Evolutionary conservation across 1,284 basidiomycete genomes (phyloP).

Genomic region (Marasmius fiardii): DNA sequence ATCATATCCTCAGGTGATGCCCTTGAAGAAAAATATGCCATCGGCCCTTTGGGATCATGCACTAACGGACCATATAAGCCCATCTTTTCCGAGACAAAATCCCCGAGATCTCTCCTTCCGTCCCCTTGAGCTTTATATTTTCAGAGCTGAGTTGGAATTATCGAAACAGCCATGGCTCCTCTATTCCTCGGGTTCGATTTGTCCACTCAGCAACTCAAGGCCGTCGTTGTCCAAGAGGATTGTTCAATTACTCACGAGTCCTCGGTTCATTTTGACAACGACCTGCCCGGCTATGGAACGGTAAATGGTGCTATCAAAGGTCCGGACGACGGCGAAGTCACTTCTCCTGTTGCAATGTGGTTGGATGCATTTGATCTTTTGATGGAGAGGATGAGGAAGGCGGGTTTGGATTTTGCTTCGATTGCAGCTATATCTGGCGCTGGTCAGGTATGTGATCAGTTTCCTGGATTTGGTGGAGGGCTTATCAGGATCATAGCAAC

Average conservation of each 20-base stretch:
- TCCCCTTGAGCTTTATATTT: background rate
- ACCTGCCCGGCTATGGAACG: constrained; percentile 74
- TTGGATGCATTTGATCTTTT: constrained; percentile 83
- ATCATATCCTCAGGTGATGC: no score
- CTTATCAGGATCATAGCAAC: constrained; percentile 59
- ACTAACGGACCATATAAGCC: no score
- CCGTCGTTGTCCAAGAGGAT: constrained; percentile 60
- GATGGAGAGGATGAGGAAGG: constrained; percentile 62
- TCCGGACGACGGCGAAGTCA: constrained; percentile 66
- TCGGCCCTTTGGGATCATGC: no score
- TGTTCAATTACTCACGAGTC: constrained; percentile 67
- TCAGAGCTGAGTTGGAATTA: background rate
- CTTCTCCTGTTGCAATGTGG: constrained; percentile 82
- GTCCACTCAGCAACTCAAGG: constrained; percentile 87
- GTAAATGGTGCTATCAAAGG: constrained; percentile 70
- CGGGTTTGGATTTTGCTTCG: constrained; percentile 53
- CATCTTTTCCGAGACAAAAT: background rate
- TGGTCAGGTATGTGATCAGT: constrained; percentile 52
- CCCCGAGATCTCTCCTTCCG: background rate
- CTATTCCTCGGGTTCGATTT: constrained; percentile 85
- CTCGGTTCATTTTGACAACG: constrained; percentile 78
- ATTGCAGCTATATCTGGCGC: constrained; percentile 73
- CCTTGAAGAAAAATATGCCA: no score
- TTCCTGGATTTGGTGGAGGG: background rate
- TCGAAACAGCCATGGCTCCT: constrained; percentile 6